Base-by-base conservation (phyloP, 31 red algal species). In the Asparagopsis taxiformis region DNA sequence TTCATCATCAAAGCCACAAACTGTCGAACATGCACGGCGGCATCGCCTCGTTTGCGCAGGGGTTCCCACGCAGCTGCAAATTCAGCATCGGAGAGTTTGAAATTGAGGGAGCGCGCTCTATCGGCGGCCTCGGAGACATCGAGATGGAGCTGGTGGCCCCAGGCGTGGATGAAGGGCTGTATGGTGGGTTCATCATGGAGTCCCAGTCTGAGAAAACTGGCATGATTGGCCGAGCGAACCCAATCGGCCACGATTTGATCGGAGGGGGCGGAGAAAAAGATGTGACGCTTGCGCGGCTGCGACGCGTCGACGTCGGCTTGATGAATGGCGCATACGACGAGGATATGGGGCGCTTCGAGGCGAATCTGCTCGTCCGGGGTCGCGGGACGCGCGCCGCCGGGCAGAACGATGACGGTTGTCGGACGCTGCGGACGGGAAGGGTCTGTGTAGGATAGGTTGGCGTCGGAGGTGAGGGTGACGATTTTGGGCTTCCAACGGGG, bases 381-480 rank as follows among this genome's bases (percentile, higher is more conserved):
- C 8, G 58, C 73, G 37, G 32, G 73, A 1, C 55, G 34, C 7
- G 59, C 73, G 24, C 55, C 56, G 59, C 55, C 73, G 15, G 73
- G 73, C 34, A 77, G n/a, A n/a, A n/a, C 23, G 34, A 77, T 23
- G 21, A 77, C 63, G 58, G 28, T 46, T 22, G 57, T 22, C 37
- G 39, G 53, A 34, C 1, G 2, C 13, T 51, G 59, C 4, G 32
- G 9, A n/a, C 30, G 24, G 59, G 9, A 13, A 15, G 58, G 23
- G 58, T 67, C 63, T 3, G 38, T 39, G 55, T 63, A 63, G 59
- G 16, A 21, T n/a, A 77, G 19, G 36, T 62, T 7, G 29, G 73
- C 73, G 55, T 77, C 73, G 16, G 56, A 13, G 24, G 73, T 52
- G 39, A 77, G 59, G 28, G 58, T 64, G 58, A 77, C 29, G n/a